Base-by-base conservation (phyloP, 257 asterid genomes). In the Ajuga chamaepitys region DNA sequence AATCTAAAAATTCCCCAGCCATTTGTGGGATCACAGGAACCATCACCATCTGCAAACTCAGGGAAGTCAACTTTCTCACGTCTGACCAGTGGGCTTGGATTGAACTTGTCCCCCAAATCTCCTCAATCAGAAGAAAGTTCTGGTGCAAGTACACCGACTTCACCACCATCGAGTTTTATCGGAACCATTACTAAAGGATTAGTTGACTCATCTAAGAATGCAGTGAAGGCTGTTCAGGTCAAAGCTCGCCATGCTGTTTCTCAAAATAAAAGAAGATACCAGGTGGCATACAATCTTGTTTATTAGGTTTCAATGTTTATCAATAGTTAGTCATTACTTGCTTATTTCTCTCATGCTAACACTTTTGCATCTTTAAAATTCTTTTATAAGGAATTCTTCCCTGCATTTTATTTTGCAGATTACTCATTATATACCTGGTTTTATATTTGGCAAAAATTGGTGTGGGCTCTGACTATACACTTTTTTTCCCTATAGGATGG, bases 201-300 rank as follows among this genome's bases (percentile, higher is more conserved):
- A 45, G 95, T 94, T 62, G 99, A 94, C 77, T 69, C 98, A 51
- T 94, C 99, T 16, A 94, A 86, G 74, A 90, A 77, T 41, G 99
- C 99, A 17, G 97, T 88, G 78, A 94, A 88, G 73, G 99, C 96
- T 58, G 99, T 94, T 54, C 92, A 85, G 78, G 98, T 90, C 61
- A 94, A 88, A 81, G 99, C 99, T 64, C 95, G 99, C 28, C 99
- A 94, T 74, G 99, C 58, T 73, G 99, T 94, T 28, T 94, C 99
- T 64, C 99, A 94, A 74, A 94, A 94, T 73, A 94, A 94, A 74
- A 84, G 99, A 82, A 86, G 99, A 90, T 94, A 90, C 71, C 99
- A 94, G 98, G 99, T 94, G 47, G 11, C 44, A 59, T 63, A 42
- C 67, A 50, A 54, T 37, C 54, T 35, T 70, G 16, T 12, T 30